phyloP scores from a whole-genome alignment of 1,139 yeast species.

The Candida gigantensis region DNA sequence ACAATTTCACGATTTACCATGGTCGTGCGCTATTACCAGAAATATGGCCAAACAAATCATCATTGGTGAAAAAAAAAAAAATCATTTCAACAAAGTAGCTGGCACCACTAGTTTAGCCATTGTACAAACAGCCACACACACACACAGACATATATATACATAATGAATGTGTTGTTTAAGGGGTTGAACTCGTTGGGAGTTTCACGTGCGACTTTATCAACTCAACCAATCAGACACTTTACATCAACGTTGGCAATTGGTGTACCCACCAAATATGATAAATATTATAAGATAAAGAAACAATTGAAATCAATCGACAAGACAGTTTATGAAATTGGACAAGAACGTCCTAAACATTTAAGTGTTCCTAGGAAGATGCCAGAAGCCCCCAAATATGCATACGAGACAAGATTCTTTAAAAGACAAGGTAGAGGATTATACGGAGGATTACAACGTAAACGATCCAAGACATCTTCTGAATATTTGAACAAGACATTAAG shows the following conservation, averaged over 20 bases:
- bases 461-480: conserved; percentile 80
- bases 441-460: conserved; percentile 82
- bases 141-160: no score
- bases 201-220: conserved; percentile 4
- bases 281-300: conserved; percentile 42
- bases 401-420: conserved; percentile 74
- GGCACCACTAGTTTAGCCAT: no score
- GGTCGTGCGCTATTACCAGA: no score
- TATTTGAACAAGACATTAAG: conserved; percentile 71
- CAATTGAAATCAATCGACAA: conserved; percentile 41
- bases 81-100: no score
- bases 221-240: conserved; percentile 2
- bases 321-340: conserved; percentile 39
- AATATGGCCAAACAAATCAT: no score
- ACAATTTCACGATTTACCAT: no score
- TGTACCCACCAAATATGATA: conserved; percentile 18
- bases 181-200: conserved; percentile 1
- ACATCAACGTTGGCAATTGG: conserved; percentile 4
- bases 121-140: no score
- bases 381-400: conserved; percentile 76
- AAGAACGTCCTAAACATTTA: conserved; percentile 28
- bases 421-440: conserved; percentile 85
- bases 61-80: no score
- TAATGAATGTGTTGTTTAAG: no score
- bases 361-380: conserved; percentile 50